Base-by-base conservation (phyloP, 2,329 filamentous ascomycete species). In the Fusarium subglutinans region DNA sequence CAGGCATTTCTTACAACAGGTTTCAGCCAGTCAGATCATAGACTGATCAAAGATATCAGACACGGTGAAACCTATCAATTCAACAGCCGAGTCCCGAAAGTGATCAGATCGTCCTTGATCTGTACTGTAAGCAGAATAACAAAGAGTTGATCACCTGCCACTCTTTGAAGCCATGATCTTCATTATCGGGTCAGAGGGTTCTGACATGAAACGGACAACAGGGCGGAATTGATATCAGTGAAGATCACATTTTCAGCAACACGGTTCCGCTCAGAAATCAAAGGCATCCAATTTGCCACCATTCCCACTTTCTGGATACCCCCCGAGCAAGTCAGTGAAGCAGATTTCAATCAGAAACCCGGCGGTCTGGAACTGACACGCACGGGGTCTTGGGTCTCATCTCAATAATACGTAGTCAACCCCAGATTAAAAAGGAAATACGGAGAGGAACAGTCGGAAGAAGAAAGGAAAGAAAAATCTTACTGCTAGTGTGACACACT, bases 321-420 rank as follows among this genome's bases (percentile, higher is more conserved):
- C 30, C 38, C 38, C 43, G 47, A 28, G 54, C 57, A 67, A 76
- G 76, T 78, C 76, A 76, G 76, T 77, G 76, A 76, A 72, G 66
- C 30, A 66, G 54, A 69, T 55, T 66, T 73, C 35, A 57, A 24
- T 57, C 65, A 70, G 28, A 51, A 56, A 73, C 72, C 72, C 72
- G 64, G 72, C 69, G 72, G 72, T 75, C 72, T 74, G 72, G 72
- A 70, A 73, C 72, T 43, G 61, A 66, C 54, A 63, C 43, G 70
- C 60, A 63, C 54, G 70, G 66, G 68, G 68, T 53, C 40, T 35
- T 63, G 56, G n/a, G 43, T 58, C 33, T 58, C 41, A 66, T 75
- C 43, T 68, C 22, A 66, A 38, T 51, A 24, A 37, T 37, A 35
- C 33, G 33, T 35, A 30, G 14, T 35, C 17, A 72, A 69, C 76